phyloP scores from a whole-genome alignment of 805 yeast genomes.

The Metschnikowia picachoensis region DNA sequence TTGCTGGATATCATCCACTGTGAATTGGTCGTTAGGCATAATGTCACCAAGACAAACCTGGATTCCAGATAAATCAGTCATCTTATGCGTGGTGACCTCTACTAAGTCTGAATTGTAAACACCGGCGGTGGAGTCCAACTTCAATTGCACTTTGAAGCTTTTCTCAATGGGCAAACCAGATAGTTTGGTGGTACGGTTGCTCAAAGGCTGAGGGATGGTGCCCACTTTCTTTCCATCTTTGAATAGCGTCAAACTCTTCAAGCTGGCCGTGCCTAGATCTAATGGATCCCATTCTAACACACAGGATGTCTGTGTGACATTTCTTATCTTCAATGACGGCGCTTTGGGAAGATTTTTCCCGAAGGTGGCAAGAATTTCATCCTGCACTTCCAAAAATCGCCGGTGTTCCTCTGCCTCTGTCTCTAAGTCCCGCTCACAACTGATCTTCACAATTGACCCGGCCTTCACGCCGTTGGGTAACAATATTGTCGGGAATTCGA shows the following conservation, averaged over 20 bases:
- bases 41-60: constrained; percentile 86
- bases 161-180: constrained; percentile 90
- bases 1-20: constrained; percentile 51
- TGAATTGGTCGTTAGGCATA: constrained; percentile 47
- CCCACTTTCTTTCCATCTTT: constrained; percentile 75
- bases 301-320: constrained; percentile 91
- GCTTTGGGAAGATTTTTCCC: constrained; percentile 68
- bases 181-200: constrained; percentile 76
- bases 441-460: constrained; percentile 85
- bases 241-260: constrained; percentile 72
- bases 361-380: constrained; percentile 64
- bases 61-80: constrained; percentile 93
- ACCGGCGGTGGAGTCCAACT: constrained; percentile 90
- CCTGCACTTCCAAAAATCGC: constrained; percentile 64
- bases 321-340: constrained; percentile 67
- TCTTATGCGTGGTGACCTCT: constrained; percentile 80
- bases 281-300: constrained; percentile 93
- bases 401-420: constrained; percentile 59
- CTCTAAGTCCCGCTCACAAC: constrained; percentile 71
- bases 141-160: constrained; percentile 71
- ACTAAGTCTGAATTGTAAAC: constrained; percentile 62
- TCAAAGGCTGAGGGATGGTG: constrained; percentile 75
- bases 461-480: constrained; percentile 88
- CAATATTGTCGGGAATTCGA: constrained; percentile 93
- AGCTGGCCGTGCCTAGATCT: constrained; percentile 74